Evolutionary conservation across 1,139 yeast species (phyloP).

Genomic region (Citeromyces hawaiiensis): DNA sequence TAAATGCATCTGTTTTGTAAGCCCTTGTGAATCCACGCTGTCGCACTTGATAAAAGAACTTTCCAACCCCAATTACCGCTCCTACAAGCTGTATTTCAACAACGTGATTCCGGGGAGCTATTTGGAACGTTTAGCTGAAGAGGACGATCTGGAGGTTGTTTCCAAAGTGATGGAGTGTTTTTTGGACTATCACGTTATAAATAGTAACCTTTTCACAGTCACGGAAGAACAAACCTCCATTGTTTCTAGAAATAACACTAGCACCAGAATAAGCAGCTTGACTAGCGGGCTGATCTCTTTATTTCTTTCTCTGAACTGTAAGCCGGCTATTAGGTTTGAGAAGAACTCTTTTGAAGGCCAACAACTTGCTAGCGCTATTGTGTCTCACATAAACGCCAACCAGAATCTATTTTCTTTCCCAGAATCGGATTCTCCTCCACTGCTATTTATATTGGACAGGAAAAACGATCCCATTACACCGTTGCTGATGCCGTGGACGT

Average conservation of each 20-base stretch:
- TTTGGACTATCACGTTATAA: constrained; percentile 69
- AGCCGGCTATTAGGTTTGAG: constrained; percentile 73
- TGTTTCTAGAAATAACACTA: constrained; percentile 28
- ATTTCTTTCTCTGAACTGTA: constrained; percentile 57
- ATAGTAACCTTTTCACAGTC: constrained; percentile 49
- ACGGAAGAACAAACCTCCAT: constrained; percentile 11
- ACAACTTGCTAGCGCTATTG: not conserved
- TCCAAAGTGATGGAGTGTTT: constrained; percentile 68
- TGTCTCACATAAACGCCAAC: constrained; percentile 40
- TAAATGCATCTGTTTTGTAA: constrained; percentile 67
- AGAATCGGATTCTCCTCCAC: constrained; percentile 53
- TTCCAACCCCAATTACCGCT: constrained; percentile 62
- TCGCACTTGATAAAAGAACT: constrained; percentile 51
- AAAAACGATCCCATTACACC: constrained; percentile 91
- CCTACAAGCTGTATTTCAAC: constrained; percentile 65
- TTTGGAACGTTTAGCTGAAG: constrained; percentile 77
- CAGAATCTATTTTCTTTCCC: constrained; percentile 50
- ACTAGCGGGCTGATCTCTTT: constrained; percentile 45
- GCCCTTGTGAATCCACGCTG: constrained; percentile 60
- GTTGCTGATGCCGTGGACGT: constrained; percentile 88
- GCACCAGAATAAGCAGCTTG: constrained; percentile 33
- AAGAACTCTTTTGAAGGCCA: constrained; percentile 27
- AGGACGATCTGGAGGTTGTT: constrained; percentile 78
- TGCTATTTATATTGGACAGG: constrained; percentile 70
- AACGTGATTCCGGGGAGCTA: constrained; percentile 64